Base-by-base conservation (phyloP, 1,139 yeast genomes). In the Pichia inconspicua region DNA sequence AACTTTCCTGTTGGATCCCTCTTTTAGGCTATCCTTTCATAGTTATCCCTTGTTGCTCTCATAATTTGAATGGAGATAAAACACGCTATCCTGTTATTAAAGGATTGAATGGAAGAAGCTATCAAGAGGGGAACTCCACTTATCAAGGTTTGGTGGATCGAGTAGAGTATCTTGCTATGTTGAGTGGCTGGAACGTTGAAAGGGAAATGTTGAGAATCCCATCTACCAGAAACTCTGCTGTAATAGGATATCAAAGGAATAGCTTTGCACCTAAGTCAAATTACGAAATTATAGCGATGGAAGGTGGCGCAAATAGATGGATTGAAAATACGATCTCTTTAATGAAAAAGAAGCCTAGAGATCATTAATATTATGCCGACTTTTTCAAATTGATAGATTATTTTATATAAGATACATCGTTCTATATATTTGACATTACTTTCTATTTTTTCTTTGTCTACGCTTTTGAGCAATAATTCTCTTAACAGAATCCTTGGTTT, bases 1-100 rank as follows among this genome's bases (percentile, higher is more conserved):
- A 92, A 62, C 72, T 92, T 50, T 90, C 97, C 0, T 86, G 96
- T 55, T 92, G 97, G 97, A 81, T 90, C 30, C 98, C 98, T 1
- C 67, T 92, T 12, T 68, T 92, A 17, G 94, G 90, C 0, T 78
- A 74, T 55, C 96, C 97, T 3, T 92, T 88, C 61, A 72, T 90
- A 69, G 96, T 89, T 8, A 86, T 92, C 40, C 97, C 98, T 3
- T 92, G 98, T 63, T 92, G 98, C 64, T 88, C 97, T 0, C 96
- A 92, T 64, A 78, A 86, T 1, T 72, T 90, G 39, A 76, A 82
- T 12, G 98, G 97, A 3, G 80, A 80, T 25, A 81, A 80, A 57
- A 71, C 75, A 8, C 70, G 97, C 56, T 90, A 76, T 58, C 68
- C 80, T 70, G 83, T 14, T 56, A 45, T 48, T 2, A 51, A 49